Base-by-base conservation (phyloP, 1,284 basidiomycete species). In the Trichosporon coremiiforme region DNA sequence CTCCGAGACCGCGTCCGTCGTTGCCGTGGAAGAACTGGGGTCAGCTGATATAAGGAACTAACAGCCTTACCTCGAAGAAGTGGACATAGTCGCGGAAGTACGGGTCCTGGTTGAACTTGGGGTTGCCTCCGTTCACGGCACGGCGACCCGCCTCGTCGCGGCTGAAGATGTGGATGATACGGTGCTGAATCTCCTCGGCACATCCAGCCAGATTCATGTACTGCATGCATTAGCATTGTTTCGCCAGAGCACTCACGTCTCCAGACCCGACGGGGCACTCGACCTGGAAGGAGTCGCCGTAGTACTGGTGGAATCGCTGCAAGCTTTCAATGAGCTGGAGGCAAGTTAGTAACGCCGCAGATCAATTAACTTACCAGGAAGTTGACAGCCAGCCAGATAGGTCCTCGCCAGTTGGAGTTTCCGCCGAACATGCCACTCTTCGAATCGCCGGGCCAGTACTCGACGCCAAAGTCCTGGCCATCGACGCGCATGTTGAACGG, bases 391-490 rank as follows among this genome's bases (percentile, higher is more conserved):
- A 98, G 88, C 96, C 95, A 88, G 75, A 88, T 86, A 17, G 87
- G 87, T n/a, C 87, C 86, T 80, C 95, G 88, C 95, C 95, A 97
- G 82, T 99, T 98, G 20, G 93, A 95, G 83, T 98, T 98, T 36
- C 29, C 95, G 68, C 97, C 96, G 82, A 70, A 72, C 96, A 99
- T 99, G 70, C 94, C 95, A 36, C 93, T 95, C 79, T 89, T 89
- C 1, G 94, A 97, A 81, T 99, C 96, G 17, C 95, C 97, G 0
- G 96, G 95, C 97, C 96, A 99, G 85, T 98, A 99, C 57, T 89
- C 89, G 53, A 98, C 94, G 78, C 94, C 91, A 80, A 97, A 94
- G 65, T 91, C 88, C 75, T 98, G 89, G 20, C 94, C 95, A 72
- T 96, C 89, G 63, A 98, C 95, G 74, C 94, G 86, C 88, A 98